Evolutionary conservation across 305 asterid genomes (phyloP).

Genomic region (Rubia balearica): DNA sequence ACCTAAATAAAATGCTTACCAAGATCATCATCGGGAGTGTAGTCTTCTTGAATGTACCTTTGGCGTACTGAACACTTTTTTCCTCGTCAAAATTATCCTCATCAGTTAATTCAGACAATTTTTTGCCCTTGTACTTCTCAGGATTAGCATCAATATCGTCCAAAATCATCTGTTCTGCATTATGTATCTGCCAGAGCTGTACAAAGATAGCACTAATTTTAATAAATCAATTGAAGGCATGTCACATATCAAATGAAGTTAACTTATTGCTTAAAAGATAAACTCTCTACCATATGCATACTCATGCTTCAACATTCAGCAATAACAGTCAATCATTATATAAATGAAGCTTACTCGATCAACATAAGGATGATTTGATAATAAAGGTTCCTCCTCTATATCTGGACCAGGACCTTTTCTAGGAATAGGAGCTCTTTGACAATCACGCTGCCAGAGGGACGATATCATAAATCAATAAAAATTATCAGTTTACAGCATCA

Average conservation of each 20-base stretch:
- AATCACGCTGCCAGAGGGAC: conserved; percentile 62
- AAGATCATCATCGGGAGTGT: conserved; percentile 48
- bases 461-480: conserved; percentile 11
- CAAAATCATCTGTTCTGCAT: conserved; percentile 93
- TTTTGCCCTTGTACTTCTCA: conserved; percentile 58
- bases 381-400: conserved; percentile 82
- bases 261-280: not conserved
- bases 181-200: conserved; percentile 89
- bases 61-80: conserved; percentile 49
- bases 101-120: conserved; percentile 57
- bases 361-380: conserved; percentile 89
- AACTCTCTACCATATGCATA: not conserved
- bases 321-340: not conserved
- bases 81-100: conserved; percentile 73
- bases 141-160: conserved; percentile 83
- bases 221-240: not conserved
- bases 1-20: conserved; percentile 36
- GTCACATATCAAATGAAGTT: not conserved
- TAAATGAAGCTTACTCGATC: conserved; percentile 50
- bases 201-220: not conserved
- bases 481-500: conserved; percentile 4
- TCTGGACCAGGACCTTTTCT: conserved; percentile 79
- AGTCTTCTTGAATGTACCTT: conserved; percentile 64
- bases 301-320: not conserved
- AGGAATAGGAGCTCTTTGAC: conserved; percentile 84